A percentile compares a stretch with the other conserved stretches of the same genome.
These are phyloP conservation scores for Termitomyces sp. DNA, from an alignment of 768 basidiomycete species.

Conservation along the genomic window DNA sequence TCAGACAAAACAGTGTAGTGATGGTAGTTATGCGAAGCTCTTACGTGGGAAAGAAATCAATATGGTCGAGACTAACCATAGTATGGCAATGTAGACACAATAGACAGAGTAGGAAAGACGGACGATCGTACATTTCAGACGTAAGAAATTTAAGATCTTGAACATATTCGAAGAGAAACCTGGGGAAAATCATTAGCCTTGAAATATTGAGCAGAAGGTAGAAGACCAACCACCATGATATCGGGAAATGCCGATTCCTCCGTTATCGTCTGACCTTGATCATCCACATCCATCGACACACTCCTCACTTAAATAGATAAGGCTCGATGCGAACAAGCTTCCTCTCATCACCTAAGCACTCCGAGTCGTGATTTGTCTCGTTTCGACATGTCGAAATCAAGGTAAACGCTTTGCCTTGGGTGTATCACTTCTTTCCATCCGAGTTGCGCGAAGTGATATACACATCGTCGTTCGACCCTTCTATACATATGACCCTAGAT, in stretches of 20 bases:
- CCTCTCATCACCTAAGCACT: background rate
- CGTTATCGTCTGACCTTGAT: background rate
- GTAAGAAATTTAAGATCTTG: background rate
- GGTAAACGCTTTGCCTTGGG: background rate
- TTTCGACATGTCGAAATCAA: no score
- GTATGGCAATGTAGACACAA: background rate
- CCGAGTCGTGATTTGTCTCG: background rate
- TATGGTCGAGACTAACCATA: no score
- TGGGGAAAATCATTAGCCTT: background rate
- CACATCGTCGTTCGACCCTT: background rate
- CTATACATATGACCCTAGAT: background rate
- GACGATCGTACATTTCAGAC: background rate
- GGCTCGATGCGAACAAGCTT: background rate
- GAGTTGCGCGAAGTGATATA: background rate
- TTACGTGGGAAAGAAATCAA: no score
- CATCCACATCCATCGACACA: background rate
- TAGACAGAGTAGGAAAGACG: background rate
- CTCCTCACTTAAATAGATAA: background rate
- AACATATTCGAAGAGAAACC: background rate
- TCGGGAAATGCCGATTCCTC: background rate
- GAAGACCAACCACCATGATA: no score
- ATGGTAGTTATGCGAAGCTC: no score
- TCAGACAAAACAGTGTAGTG: no score
- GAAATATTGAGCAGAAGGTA: background rate
- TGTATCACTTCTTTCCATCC: background rate